Conservation (phyloP, 2,329 filamentous ascomycete species). For the Diplodia seriata region DNA sequence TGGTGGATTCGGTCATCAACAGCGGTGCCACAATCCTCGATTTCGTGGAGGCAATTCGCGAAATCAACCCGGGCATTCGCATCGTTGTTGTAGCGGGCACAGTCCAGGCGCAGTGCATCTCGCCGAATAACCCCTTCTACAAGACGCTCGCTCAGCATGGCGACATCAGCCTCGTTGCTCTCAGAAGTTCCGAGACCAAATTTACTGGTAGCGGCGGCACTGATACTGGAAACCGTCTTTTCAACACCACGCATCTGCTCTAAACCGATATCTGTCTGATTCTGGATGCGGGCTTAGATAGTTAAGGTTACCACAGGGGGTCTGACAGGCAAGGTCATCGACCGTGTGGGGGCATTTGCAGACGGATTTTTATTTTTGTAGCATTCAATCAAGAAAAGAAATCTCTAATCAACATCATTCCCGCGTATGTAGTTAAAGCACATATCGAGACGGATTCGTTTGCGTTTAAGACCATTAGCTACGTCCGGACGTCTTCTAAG, state of each 20-base stretch:
- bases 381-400: too few species aligned
- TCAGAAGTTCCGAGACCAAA: neutral
- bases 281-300: too few species aligned
- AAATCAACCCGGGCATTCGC: neutral
- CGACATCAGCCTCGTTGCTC: neutral
- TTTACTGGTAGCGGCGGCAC: neutral
- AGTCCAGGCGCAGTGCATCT: neutral
- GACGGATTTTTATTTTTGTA: too few species aligned
- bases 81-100: neutral
- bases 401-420: too few species aligned
- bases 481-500: too few species aligned
- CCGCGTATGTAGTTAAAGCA: too few species aligned
- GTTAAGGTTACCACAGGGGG: too few species aligned
- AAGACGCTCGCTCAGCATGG: neutral
- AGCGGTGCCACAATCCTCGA: neutral
- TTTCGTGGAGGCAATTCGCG: neutral
- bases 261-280: neutral
- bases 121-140: neutral
- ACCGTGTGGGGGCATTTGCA: too few species aligned
- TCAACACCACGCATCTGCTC: neutral
- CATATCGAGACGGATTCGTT: too few species aligned
- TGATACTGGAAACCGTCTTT: neutral
- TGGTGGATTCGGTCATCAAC: neutral
- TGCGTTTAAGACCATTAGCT: too few species aligned
- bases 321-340: too few species aligned